Evolutionary conservation across 2,329 filamentous ascomycete species (phyloP), one percentile per base, ranked within the genome.

Genomic region (Aspergillus melleus): DNA sequence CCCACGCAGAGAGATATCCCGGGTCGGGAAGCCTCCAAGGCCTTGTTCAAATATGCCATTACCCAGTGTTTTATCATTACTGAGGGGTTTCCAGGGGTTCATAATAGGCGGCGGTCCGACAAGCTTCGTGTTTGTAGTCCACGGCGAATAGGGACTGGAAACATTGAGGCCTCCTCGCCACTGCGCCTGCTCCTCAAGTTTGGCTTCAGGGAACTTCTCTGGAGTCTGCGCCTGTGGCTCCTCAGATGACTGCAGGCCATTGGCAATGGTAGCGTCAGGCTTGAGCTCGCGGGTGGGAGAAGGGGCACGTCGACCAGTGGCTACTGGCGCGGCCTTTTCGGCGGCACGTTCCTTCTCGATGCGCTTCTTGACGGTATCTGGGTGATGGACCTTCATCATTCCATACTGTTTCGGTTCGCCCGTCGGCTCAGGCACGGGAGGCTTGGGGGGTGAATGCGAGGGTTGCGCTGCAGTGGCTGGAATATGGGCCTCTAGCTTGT

Each of bases 1-100:
- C 53, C 68, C 70, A 54, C 78, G 77, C n/a, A 80, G 72, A 59
- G 71, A 64, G 29, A 77, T 63, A 60, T 81, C 75, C 49, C 79
- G 77, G 46, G 79, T 70, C 50, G 82, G 76, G 57, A 82, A 83
- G 46, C 79, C 78, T 36, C 77, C 77, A 57, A 84, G 80, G 59
- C 73, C 75, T 60, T 80, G 80, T 63, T 86, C 84, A 65, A 88
- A 88, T 2, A 85, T 86, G 30, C 86, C 86, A 72, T 88, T 88
- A 16, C 86, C 86, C 46, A 88, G 80, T 26, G 83, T 82, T 66
- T 83, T 81, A 62, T 85, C 83, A 66, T 80, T 80, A 55, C 77
- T 80, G 42, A 83, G 77, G 42, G 83, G 79, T 57, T 86, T 86
- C 86, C 86, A 88, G 32, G 86, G 81, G 64, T 84, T 86, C 55